A percentile compares a stretch with the other conserved stretches of the same genome.
phyloP scores from a whole-genome alignment of 129 eudicot genomes.

The Flaveria bidentis region DNA sequence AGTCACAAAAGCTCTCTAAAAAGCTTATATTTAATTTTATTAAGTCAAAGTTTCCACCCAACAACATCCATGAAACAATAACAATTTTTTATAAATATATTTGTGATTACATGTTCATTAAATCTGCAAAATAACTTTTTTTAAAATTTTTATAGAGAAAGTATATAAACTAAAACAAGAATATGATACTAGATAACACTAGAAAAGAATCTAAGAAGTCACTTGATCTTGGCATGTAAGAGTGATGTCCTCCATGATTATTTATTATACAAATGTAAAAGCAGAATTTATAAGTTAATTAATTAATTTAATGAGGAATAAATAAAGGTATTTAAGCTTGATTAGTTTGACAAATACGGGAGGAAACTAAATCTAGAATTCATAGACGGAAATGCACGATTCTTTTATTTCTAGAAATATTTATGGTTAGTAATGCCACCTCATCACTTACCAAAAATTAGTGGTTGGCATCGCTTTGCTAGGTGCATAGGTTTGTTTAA shows the following conservation, averaged over 20 bases:
- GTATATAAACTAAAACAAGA: background rate
- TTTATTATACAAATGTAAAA: too few relatives aligned
- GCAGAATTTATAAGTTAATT: too few relatives aligned
- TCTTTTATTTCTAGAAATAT: slow-evolving; percentile 26
- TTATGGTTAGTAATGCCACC: slow-evolving; percentile 23
- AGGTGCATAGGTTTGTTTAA: background rate
- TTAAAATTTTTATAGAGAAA: too few relatives aligned
- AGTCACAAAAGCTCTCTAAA: slow-evolving; percentile 17
- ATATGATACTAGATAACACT: too few relatives aligned
- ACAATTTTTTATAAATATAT: background rate
- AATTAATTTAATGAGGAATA: too few relatives aligned
- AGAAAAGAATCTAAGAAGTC: too few relatives aligned
- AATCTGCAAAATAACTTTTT: background rate
- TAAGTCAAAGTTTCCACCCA: slow-evolving; percentile 16
- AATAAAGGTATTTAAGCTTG: background rate
- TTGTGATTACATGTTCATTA: background rate
- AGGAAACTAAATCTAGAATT: background rate
- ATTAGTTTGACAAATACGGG: slow-evolving; percentile 29
- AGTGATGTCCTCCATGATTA: too few relatives aligned
- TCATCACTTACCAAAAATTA: slow-evolving; percentile 33
- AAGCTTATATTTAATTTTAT: background rate
- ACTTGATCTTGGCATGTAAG: too few relatives aligned
- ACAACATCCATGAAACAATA: background rate
- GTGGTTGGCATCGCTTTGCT: background rate
- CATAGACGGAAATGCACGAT: background rate